phyloP scores from a whole-genome alignment of 306 rosid genomes.

The Corylus avellana region DNA sequence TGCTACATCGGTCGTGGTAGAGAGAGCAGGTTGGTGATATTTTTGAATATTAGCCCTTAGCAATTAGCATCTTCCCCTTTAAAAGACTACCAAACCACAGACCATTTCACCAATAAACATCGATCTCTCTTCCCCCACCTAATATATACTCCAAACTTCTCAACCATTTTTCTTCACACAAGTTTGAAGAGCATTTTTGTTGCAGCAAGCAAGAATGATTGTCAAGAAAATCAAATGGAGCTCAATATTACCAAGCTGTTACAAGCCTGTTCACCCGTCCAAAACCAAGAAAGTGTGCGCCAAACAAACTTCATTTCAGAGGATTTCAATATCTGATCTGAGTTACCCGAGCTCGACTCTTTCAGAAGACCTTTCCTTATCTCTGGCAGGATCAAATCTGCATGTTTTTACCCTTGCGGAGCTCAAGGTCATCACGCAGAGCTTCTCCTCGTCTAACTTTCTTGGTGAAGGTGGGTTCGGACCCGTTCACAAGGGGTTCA shows the following conservation, averaged over 20 bases:
- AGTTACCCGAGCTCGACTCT: constrained; percentile 62
- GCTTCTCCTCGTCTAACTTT: constrained; percentile 65
- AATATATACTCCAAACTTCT: constrained; percentile 23
- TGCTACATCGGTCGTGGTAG: constrained; percentile 16
- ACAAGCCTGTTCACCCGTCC: constrained; percentile 30
- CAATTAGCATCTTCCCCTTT: constrained; percentile 8
- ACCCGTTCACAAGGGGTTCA: constrained; percentile 90
- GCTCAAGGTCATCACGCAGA: constrained; percentile 78
- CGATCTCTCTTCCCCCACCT: neutral
- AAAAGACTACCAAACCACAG: constrained; percentile 22
- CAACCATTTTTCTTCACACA: neutral
- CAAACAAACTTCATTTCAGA: constrained; percentile 48
- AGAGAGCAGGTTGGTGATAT: constrained; percentile 40
- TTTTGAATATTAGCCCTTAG: constrained; percentile 35
- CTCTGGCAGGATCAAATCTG: constrained; percentile 80
- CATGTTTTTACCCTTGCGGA: constrained; percentile 69
- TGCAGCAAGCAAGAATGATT: constrained; percentile 2
- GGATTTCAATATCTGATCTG: constrained; percentile 68
- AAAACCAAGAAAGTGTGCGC: constrained; percentile 52
- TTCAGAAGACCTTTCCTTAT: constrained; percentile 76
- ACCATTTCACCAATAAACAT: constrained; percentile 11
- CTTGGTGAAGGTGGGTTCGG: constrained; percentile 99
- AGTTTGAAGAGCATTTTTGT: neutral
- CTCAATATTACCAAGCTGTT: constrained; percentile 60
- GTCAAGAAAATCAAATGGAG: constrained; percentile 47